Evolutionary conservation across 2,329 filamentous ascomycete species (phyloP).

Genomic region (Colletotrichum chlorophyti): DNA sequence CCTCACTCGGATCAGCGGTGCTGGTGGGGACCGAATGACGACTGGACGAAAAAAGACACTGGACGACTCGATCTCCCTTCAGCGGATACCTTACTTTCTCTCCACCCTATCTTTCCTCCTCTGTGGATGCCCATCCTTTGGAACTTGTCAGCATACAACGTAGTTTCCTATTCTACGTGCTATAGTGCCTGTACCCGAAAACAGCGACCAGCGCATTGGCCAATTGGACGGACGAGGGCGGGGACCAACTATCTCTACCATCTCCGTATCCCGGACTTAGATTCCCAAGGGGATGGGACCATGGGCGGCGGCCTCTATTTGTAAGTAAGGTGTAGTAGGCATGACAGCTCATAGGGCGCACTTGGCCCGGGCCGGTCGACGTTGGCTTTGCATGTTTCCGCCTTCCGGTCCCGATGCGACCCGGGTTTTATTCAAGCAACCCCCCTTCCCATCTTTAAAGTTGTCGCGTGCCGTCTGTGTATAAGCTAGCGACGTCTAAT

Average conservation of each 20-base stretch:
- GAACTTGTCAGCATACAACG: too few relatives aligned
- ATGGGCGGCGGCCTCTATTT: too few relatives aligned
- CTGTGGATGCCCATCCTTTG: too few relatives aligned
- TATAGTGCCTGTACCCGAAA: too few relatives aligned
- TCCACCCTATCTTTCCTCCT: too few relatives aligned
- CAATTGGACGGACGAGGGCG: background rate
- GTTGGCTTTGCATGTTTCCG: slow-evolving; percentile 1
- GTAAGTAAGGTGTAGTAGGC: too few relatives aligned
- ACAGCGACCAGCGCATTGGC: too few relatives aligned
- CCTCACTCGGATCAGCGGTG: background rate
- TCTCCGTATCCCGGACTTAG: too few relatives aligned
- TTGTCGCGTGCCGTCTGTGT: background rate
- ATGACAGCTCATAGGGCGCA: background rate
- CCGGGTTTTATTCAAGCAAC: too few relatives aligned
- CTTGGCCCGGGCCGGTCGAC: slow-evolving; percentile 20
- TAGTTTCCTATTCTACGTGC: too few relatives aligned
- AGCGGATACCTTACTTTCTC: too few relatives aligned
- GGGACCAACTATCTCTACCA: background rate
- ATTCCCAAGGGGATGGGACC: too few relatives aligned
- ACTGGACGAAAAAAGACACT: background rate
- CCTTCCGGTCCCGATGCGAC: slow-evolving; percentile 13
- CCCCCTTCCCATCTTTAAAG: background rate
- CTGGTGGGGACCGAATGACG: slow-evolving; percentile 1
- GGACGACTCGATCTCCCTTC: background rate
- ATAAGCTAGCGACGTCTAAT: background rate